Percentiles rank a stretch among this genome's conserved stretches.
Evolutionary conservation across 768 basidiomycete species (phyloP).

Genomic region (Panellus pusillus): DNA sequence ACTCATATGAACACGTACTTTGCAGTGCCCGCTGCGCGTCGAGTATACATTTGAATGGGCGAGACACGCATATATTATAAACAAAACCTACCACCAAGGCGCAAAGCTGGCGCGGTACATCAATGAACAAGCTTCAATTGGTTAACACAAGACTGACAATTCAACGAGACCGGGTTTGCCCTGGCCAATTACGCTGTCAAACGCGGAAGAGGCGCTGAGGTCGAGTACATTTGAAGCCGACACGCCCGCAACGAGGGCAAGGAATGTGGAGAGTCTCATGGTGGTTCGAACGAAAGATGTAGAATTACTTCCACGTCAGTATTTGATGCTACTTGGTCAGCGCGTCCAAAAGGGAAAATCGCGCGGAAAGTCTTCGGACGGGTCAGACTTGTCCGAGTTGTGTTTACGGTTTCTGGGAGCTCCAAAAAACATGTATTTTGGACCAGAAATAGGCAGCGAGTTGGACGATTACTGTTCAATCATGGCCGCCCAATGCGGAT

Average conservation of each 20-base stretch:
- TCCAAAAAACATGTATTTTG: too few relatives aligned
- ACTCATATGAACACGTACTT: slow-evolving; percentile 43
- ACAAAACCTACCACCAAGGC: slow-evolving; percentile 74
- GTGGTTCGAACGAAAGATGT: slow-evolving; percentile 27
- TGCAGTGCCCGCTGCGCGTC: slow-evolving; percentile 75
- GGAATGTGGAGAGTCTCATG: slow-evolving; percentile 61
- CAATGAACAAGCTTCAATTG: not conserved
- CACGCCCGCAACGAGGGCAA: slow-evolving; percentile 55
- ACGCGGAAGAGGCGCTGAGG: slow-evolving; percentile 64
- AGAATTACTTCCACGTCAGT: slow-evolving; percentile 2
- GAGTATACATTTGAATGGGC: slow-evolving; percentile 1
- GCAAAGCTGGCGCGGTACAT: slow-evolving; percentile 57
- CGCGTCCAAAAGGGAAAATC: slow-evolving; percentile 10
- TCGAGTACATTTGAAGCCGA: slow-evolving; percentile 84
- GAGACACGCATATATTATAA: not conserved
- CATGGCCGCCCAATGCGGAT: too few relatives aligned
- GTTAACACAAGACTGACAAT: slow-evolving; percentile 60
- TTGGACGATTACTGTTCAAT: too few relatives aligned
- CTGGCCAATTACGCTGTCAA: slow-evolving; percentile 71
- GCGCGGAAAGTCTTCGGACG: not conserved
- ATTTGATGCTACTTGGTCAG: slow-evolving; percentile 5
- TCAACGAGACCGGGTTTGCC: slow-evolving; percentile 86
- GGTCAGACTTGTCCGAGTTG: too few relatives aligned
- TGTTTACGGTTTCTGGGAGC: too few relatives aligned
- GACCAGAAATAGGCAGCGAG: too few relatives aligned